These are phyloP conservation scores for Epithele typhae DNA, from an alignment of 768 basidiomycete genomes.

Conservation along the genomic window DNA sequence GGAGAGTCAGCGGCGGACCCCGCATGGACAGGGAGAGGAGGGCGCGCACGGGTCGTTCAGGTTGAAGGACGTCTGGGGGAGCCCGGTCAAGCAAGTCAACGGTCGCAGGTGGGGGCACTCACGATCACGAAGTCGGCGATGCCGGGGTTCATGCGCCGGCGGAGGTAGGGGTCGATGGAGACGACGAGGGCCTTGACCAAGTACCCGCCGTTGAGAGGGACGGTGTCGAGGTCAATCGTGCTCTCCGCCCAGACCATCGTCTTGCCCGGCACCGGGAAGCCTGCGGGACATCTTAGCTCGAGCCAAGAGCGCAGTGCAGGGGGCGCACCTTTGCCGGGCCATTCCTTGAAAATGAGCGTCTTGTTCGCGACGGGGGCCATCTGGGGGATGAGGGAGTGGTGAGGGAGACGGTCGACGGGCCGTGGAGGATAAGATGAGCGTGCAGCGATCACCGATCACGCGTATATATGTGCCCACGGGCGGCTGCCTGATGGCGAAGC, in stretches of 20 bases:
- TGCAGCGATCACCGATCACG: no score
- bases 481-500: no score
- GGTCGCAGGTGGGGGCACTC: conserved; percentile 1
- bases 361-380: background rate
- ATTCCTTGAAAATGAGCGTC: background rate
- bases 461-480: no score
- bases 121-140: background rate
- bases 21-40: background rate
- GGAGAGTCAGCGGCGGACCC: background rate
- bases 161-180: conserved; percentile 21
- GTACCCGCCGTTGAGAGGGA: conserved; percentile 24
- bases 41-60: conserved; percentile 26
- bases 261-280: conserved; percentile 27
- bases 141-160: conserved; percentile 16
- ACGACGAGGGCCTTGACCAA: conserved; percentile 25
- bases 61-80: conserved; percentile 12
- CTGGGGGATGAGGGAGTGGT: no score
- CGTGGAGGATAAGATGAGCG: no score
- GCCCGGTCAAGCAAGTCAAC: background rate
- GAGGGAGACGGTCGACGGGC: no score
- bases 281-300: conserved; percentile 9
- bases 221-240: conserved; percentile 25
- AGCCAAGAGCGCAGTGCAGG: background rate
- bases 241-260: conserved; percentile 21
- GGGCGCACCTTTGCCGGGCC: background rate